Evolutionary conservation across 768 basidiomycete genomes (phyloP).

Genomic region (Mycena indigotica): DNA sequence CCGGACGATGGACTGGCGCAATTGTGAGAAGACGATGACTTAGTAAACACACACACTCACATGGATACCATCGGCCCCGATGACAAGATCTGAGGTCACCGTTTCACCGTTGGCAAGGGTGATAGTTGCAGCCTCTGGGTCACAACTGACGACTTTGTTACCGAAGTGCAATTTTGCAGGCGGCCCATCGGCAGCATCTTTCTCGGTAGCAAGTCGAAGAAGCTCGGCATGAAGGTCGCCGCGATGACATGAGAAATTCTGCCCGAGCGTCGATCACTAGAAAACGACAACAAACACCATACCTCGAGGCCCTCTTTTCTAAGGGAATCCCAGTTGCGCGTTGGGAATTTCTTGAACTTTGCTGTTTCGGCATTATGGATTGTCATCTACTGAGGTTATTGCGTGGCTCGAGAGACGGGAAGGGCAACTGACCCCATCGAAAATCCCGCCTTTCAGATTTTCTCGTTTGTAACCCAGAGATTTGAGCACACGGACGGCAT

Average conservation of each 20-base stretch:
- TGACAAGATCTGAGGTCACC: too few relatives aligned
- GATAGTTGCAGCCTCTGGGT: conserved; percentile 31
- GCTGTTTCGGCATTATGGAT: neutral
- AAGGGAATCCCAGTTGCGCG: neutral
- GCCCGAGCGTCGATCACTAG: neutral
- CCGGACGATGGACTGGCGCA: conserved; percentile 1
- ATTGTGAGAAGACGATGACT: neutral
- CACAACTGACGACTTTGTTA: neutral
- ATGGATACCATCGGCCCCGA: conserved; percentile 38
- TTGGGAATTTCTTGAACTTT: neutral
- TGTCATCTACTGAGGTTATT: neutral
- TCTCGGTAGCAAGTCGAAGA: neutral
- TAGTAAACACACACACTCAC: neutral
- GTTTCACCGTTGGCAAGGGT: conserved; percentile 39
- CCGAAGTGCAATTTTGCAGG: conserved; percentile 1
- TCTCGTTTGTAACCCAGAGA: conserved; percentile 2
- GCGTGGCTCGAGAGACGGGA: neutral
- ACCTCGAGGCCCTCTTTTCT: neutral
- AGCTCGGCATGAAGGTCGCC: conserved; percentile 1
- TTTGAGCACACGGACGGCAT: conserved; percentile 7
- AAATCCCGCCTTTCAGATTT: conserved; percentile 5
- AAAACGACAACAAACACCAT: neutral
- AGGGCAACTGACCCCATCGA: conserved; percentile 8
- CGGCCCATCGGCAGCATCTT: neutral
- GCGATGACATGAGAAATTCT: neutral